Base-by-base conservation (phyloP, 2,329 filamentous ascomycete species). In the Fusarium sp. region DNA sequence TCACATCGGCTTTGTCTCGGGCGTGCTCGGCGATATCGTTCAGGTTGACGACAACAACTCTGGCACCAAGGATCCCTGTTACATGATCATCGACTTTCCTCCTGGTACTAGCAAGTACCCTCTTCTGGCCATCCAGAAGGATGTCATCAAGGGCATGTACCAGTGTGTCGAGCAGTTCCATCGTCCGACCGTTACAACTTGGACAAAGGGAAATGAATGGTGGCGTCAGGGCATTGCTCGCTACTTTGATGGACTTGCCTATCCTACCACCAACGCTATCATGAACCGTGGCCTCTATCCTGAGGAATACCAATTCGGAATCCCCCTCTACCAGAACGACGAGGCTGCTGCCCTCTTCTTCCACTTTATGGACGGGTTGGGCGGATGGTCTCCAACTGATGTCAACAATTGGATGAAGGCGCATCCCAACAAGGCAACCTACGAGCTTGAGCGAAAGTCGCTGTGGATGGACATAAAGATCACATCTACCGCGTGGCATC, bases 401-500 rank as follows among this genome's bases (percentile, higher is more conserved):
- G 69, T 63, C 14, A 58, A 69, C 22, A 62, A 62, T 52, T 71
- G 66, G 69, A 66, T 71, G 69, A 71, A 71, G 66, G 5, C 66
- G 22, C 69, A 71, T 29, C n/a, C 57, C n/a, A 71, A 71, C 65
- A 71, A 68, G 40, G 65, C 35, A 4, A 68, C 56, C 3, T 71
- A 71, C 22, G 57, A 62, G 11, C 50, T 54, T 8, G 68, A 71
- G 13, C 68, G 68, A 13, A 64, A 35, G 29, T 68, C 68, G 16
- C 40, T 71, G 9, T 71, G 61, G 4, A 69, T 40, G 1, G 68
- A 71, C 24, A 9, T 50, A 5, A 71, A 65, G 40, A 71, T 71
- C 29, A 68, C 61, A n/a, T 29, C 68, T 9, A 22, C 47, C 2
- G 47, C 64, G 6, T 71, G 62, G 34, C 69, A 69, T 18, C 66